Evolutionary conservation across 179 eudicot species (phyloP).

Genomic region (Actinidia chinensis): DNA sequence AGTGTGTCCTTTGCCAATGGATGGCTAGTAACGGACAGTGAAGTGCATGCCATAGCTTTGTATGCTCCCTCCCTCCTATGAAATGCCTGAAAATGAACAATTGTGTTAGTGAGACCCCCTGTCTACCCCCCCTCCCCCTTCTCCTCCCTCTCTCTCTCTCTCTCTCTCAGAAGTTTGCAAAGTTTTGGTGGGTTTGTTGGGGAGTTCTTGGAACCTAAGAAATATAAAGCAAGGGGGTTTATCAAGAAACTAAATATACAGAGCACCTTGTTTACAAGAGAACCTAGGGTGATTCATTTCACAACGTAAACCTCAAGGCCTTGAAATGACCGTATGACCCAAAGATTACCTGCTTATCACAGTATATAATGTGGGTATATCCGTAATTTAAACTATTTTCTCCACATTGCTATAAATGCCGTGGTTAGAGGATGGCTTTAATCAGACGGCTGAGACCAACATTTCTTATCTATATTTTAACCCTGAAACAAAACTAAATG

Average conservation of each 20-base stretch:
- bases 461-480: neutral
- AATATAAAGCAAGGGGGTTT: neutral
- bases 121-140: neutral
- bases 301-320: neutral
- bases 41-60: constrained; percentile 43
- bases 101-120: neutral
- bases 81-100: constrained; percentile 17
- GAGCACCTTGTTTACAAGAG: constrained; percentile 23
- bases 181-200: neutral
- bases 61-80: neutral
- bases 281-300: constrained; percentile 5
- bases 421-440: constrained; percentile 3
- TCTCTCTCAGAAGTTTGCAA: neutral
- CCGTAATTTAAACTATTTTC: neutral
- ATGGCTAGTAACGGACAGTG: constrained; percentile 33
- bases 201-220: constrained; percentile 9
- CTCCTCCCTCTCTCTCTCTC: neutral
- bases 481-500: neutral
- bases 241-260: constrained; percentile 12
- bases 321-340: neutral
- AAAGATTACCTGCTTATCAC: neutral
- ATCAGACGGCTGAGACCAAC: neutral
- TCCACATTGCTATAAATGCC: neutral
- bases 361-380: neutral
- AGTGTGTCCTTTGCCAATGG: constrained; percentile 25